Percentiles rank a stretch among this genome's conserved stretches.
Evolutionary conservation across 2,329 filamentous ascomycete genomes (phyloP).

Genomic region (Verruconis gallopava): DNA sequence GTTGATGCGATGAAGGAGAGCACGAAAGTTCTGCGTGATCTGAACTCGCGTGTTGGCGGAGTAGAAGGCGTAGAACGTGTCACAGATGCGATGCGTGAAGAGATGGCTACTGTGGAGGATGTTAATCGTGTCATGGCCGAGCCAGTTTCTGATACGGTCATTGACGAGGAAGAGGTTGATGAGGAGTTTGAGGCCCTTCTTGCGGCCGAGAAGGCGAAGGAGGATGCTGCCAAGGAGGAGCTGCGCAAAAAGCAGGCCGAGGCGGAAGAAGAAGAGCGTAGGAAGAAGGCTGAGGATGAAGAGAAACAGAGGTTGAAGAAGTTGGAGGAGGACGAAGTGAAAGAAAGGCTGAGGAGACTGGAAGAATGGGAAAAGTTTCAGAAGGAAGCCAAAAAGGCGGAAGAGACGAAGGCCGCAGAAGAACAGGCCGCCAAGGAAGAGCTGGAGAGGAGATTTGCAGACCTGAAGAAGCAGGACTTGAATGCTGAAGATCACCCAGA

Average conservation of each 20-base stretch:
- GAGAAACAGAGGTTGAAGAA: slow-evolving; percentile 43
- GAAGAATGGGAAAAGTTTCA: slow-evolving; percentile 4
- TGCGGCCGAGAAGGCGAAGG: slow-evolving; percentile 45
- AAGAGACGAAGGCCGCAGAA: neutral
- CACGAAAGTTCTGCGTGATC: slow-evolving; percentile 53
- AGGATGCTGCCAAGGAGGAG: slow-evolving; percentile 47
- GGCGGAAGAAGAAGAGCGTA: slow-evolving; percentile 20
- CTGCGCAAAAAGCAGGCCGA: slow-evolving; percentile 35
- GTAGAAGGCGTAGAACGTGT: slow-evolving; percentile 62
- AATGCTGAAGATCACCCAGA: neutral
- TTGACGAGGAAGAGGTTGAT: slow-evolving; percentile 77
- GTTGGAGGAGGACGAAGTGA: slow-evolving; percentile 23
- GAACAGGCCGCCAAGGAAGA: neutral
- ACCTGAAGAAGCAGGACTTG: neutral
- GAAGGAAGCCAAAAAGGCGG: neutral
- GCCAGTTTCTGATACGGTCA: slow-evolving; percentile 20
- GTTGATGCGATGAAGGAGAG: slow-evolving; percentile 73
- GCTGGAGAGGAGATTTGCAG: neutral
- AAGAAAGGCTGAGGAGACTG: slow-evolving; percentile 15
- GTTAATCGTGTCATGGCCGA: slow-evolving; percentile 66
- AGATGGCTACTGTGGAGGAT: slow-evolving; percentile 66
- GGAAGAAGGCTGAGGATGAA: slow-evolving; percentile 38
- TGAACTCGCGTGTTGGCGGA: slow-evolving; percentile 70
- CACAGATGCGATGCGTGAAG: slow-evolving; percentile 60
- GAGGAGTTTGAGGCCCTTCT: slow-evolving; percentile 74